phyloP scores from a whole-genome alignment of 495 filamentous ascomycete species.

The Penicillium fimorum region DNA sequence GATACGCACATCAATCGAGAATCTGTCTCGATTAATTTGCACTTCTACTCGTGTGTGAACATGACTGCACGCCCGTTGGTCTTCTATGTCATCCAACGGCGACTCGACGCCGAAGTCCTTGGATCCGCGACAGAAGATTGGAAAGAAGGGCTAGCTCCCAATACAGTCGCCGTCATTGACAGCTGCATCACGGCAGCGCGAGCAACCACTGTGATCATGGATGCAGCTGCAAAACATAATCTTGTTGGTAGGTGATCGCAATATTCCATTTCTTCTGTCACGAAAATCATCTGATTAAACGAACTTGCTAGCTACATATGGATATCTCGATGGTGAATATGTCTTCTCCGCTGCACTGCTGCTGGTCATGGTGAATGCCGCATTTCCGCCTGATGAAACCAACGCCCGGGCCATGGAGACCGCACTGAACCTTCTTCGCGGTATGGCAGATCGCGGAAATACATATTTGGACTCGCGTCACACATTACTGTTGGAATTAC shows the following conservation, averaged over 20 bases:
- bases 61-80: slow-evolving; percentile 51
- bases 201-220: slow-evolving; percentile 48
- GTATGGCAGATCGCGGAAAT: slow-evolving; percentile 50
- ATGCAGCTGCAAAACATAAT: slow-evolving; percentile 43
- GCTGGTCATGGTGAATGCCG: slow-evolving; percentile 51
- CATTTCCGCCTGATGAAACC: slow-evolving; percentile 40
- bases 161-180: slow-evolving; percentile 47
- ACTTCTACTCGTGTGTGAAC: slow-evolving; percentile 53
- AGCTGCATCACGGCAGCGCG: slow-evolving; percentile 48
- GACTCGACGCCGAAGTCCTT: slow-evolving; percentile 31
- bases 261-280: neutral
- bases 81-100: slow-evolving; percentile 49
- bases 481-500: slow-evolving; percentile 37
- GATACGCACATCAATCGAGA: slow-evolving; percentile 39
- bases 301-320: slow-evolving; percentile 41
- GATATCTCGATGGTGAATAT: slow-evolving; percentile 52
- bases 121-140: slow-evolving; percentile 33
- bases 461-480: slow-evolving; percentile 44
- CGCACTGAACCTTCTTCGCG: slow-evolving; percentile 39
- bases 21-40: slow-evolving; percentile 45
- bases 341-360: slow-evolving; percentile 49
- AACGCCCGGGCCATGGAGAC: slow-evolving; percentile 43
- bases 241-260: slow-evolving; percentile 36
- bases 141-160: slow-evolving; percentile 41
- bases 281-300: neutral